A percentile compares a stretch with the other conserved stretches of the same genome.
These are phyloP conservation scores for Tuber magnatum DNA, from an alignment of 495 filamentous ascomycete species.

Conservation along the genomic window DNA sequence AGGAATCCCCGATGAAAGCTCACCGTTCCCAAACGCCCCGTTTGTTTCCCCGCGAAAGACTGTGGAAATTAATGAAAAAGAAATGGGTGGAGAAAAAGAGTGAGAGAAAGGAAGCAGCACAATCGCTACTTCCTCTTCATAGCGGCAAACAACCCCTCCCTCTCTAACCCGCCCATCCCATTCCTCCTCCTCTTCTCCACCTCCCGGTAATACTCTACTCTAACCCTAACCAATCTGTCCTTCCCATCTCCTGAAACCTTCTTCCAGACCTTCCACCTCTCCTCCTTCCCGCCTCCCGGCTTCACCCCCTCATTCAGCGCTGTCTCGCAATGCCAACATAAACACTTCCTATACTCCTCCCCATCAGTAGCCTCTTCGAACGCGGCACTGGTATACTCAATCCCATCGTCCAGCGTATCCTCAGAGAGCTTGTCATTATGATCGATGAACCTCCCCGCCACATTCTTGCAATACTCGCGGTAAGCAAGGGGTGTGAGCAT, in stretches of 20 bases:
- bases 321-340: conserved; percentile 81
- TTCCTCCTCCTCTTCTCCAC: conserved; percentile 28
- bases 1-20: background rate
- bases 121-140: conserved; percentile 15
- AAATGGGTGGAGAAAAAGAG: conserved; percentile 3
- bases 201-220: conserved; percentile 36
- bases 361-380: conserved; percentile 56
- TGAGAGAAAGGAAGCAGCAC: background rate
- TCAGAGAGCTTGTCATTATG: conserved; percentile 83
- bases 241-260: conserved; percentile 22
- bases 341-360: conserved; percentile 72
- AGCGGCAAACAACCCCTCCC: conserved; percentile 23
- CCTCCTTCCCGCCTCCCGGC: conserved; percentile 20
- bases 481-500: conserved; percentile 60
- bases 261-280: conserved; percentile 19
- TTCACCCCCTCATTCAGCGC: conserved; percentile 33
- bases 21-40: background rate
- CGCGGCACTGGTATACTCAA: conserved; percentile 65
- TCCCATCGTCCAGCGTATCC: conserved; percentile 53
- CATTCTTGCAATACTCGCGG: conserved; percentile 49
- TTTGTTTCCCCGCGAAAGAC: background rate
- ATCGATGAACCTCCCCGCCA: conserved; percentile 55
- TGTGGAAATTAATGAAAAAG: background rate
- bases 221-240: conserved; percentile 31
- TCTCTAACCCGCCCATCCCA: conserved; percentile 13